Percentiles rank a stretch among this genome's conserved stretches.
These are phyloP conservation scores for Cystoderma amianthinum DNA, from an alignment of 768 basidiomycete species.

Conservation along the genomic window DNA sequence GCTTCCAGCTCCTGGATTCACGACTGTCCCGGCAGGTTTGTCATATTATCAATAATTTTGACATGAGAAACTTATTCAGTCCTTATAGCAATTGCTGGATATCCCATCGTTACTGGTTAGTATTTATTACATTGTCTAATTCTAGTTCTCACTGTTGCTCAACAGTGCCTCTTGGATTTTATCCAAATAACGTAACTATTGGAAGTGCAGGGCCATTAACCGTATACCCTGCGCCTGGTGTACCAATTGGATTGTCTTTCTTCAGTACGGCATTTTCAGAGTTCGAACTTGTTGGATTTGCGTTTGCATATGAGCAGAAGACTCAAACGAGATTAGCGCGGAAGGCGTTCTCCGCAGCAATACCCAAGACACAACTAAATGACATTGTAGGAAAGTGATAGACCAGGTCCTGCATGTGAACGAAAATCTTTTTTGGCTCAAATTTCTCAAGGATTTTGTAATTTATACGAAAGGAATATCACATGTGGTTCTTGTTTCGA, in stretches of 20 bases:
- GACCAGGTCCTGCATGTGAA: not conserved
- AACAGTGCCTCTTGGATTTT: slow-evolving; percentile 55
- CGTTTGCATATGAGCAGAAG: slow-evolving; percentile 60
- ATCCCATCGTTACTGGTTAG: slow-evolving; percentile 57
- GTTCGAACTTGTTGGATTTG: slow-evolving; percentile 47
- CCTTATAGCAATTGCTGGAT: slow-evolving; percentile 48
- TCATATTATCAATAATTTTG: not conserved
- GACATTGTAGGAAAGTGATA: slow-evolving; percentile 23
- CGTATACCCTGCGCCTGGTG: slow-evolving; percentile 45
- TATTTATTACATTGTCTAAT: not conserved
- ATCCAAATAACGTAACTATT: slow-evolving; percentile 37
- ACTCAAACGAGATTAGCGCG: slow-evolving; percentile 44
- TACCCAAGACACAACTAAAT: slow-evolving; percentile 44
- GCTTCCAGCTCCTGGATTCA: slow-evolving; percentile 34
- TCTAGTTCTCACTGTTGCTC: too few relatives aligned
- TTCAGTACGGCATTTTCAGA: slow-evolving; percentile 58
- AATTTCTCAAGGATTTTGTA: not conserved
- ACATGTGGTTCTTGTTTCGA: too few relatives aligned
- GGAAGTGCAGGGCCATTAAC: slow-evolving; percentile 30
- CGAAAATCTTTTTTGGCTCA: not conserved
- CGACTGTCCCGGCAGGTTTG: slow-evolving; percentile 31
- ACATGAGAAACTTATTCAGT: not conserved
- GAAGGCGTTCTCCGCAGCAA: slow-evolving; percentile 43
- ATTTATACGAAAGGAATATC: too few relatives aligned
- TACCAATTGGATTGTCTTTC: slow-evolving; percentile 59